Evolutionary conservation across 2,329 filamentous ascomycete species (phyloP).

Genomic region (Taxawa tesnikishii): DNA sequence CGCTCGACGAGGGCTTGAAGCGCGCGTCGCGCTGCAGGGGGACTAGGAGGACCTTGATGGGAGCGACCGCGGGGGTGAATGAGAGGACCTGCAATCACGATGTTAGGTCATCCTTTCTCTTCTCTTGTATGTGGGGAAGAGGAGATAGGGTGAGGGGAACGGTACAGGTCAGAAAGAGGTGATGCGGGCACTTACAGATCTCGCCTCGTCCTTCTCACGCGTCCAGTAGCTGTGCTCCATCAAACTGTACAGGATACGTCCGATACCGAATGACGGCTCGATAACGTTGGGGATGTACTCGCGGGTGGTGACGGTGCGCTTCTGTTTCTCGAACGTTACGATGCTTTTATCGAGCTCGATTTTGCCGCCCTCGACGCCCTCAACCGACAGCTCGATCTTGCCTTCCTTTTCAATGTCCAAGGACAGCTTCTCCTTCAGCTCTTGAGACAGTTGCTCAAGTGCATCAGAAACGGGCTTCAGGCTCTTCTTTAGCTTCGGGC

Average conservation of each 20-base stretch:
- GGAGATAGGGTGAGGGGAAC: background rate
- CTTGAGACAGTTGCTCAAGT: constrained; percentile 63
- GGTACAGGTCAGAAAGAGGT: no score
- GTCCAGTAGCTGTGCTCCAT: constrained; percentile 96
- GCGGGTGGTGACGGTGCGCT: constrained; percentile 67
- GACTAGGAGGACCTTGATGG: constrained; percentile 87
- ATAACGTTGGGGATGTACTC: constrained; percentile 82
- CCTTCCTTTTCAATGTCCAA: constrained; percentile 61
- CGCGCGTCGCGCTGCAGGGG: constrained; percentile 71
- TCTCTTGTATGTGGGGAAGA: constrained; percentile 1
- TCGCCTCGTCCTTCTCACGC: constrained; percentile 69
- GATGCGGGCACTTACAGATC: constrained; percentile 66
- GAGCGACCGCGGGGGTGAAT: constrained; percentile 69
- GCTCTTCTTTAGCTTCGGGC: constrained; percentile 90
- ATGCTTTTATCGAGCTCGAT: constrained; percentile 71
- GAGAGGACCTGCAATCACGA: constrained; percentile 46
- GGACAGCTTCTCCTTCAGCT: constrained; percentile 67
- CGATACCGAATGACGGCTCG: constrained; percentile 95
- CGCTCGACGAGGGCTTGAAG: constrained; percentile 66
- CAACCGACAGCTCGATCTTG: constrained; percentile 66
- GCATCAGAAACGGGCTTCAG: constrained; percentile 74
- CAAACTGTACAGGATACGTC: constrained; percentile 81
- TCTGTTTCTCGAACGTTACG: constrained; percentile 73
- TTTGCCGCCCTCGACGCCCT: constrained; percentile 54
- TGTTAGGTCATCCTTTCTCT: no score